Evolutionary conservation across 306 rosid species (phyloP).

Genomic region (Medicago lupulina): DNA sequence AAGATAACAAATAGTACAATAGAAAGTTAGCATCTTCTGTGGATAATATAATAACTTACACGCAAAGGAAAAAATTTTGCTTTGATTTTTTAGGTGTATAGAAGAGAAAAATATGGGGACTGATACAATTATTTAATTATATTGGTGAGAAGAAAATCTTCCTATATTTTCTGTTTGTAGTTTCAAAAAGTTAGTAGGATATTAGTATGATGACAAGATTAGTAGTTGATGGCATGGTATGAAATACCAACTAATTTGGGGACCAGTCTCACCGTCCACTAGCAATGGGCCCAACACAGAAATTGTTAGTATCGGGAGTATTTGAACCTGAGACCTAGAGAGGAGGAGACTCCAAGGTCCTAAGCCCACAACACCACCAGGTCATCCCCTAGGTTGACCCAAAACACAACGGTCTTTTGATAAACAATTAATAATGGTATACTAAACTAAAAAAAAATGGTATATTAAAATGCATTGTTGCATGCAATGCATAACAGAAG

Average conservation of each 20-base stretch:
- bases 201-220: no score
- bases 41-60: constrained; percentile 6
- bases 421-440: not conserved
- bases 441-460: not conserved
- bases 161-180: not conserved
- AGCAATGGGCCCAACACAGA: no score
- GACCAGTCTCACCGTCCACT: no score
- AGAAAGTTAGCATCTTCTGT: constrained; percentile 12
- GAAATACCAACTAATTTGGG: not conserved
- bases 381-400: not conserved
- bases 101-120: not conserved
- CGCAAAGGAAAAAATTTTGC: not conserved
- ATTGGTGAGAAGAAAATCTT: constrained; percentile 27
- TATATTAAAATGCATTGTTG: not conserved
- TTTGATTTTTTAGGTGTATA: constrained; percentile 16
- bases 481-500: not conserved
- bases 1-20: constrained; percentile 3
- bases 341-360: no score
- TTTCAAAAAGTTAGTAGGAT: no score
- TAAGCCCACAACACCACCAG: no score
- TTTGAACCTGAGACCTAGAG: no score
- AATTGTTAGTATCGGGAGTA: no score
- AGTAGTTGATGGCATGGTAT: not conserved
- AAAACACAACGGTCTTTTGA: not conserved
- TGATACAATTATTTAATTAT: not conserved